A percentile compares a stretch with the other conserved stretches of the same genome.
These are phyloP conservation scores for Cocos nucifera DNA, from an alignment of 176 grass and related monocot species.

Conservation along the genomic window DNA sequence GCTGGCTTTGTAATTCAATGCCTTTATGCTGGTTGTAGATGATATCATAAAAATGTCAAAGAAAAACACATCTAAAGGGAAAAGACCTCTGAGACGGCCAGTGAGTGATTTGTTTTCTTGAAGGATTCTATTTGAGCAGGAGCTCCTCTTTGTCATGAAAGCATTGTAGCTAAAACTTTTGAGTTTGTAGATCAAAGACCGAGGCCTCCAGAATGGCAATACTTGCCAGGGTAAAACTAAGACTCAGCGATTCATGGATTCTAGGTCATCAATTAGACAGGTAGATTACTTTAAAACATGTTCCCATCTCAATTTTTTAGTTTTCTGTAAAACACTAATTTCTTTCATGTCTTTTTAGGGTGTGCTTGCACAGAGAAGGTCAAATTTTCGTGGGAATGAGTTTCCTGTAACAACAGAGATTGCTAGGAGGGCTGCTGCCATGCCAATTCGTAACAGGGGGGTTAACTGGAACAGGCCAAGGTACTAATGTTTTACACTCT, in stretches of 20 bases:
- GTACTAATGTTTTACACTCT: slow-evolving; percentile 23
- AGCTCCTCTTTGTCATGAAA: background rate
- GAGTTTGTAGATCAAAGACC: slow-evolving; percentile 57
- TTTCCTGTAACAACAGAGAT: slow-evolving; percentile 60
- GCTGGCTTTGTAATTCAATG: background rate
- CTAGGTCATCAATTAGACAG: slow-evolving; percentile 83
- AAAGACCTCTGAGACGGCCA: slow-evolving; percentile 46
- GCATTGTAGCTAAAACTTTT: background rate
- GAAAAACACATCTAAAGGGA: slow-evolving; percentile 60
- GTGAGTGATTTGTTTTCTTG: slow-evolving; percentile 34
- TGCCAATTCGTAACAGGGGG: slow-evolving; percentile 40
- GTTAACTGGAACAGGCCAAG: slow-evolving; percentile 66
- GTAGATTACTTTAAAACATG: slow-evolving; percentile 12
- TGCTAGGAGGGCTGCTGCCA: slow-evolving; percentile 58
- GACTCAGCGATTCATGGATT: slow-evolving; percentile 51
- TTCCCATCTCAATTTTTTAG: background rate
- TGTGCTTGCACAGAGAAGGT: slow-evolving; percentile 63
- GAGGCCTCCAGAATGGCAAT: slow-evolving; percentile 47
- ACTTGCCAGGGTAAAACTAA: slow-evolving; percentile 43
- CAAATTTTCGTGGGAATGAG: slow-evolving; percentile 75
- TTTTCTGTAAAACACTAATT: background rate
- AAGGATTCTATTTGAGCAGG: no score
- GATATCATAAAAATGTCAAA: slow-evolving; percentile 99
- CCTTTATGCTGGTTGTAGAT: slow-evolving; percentile 27
- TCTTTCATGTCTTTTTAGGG: slow-evolving; percentile 38